Conservation (phyloP, 176 grass and related monocot species). For the Miscanthus lutarioriparius region DNA sequence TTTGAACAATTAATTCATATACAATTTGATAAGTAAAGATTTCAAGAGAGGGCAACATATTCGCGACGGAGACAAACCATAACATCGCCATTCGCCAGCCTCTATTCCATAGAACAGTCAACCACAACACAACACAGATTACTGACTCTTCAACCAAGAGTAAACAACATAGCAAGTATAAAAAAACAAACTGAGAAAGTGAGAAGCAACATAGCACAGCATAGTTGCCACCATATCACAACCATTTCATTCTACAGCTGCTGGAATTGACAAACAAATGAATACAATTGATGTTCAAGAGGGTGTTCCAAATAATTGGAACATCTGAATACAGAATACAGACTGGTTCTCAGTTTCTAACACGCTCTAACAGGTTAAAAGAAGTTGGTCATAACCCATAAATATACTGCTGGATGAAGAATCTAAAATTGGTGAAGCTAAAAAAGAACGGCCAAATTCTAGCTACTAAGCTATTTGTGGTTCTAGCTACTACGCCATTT, state of each 20-base stretch:
- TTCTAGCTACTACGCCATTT: background rate
- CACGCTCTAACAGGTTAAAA: background rate
- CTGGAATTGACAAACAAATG: background rate
- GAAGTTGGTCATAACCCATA: conserved; percentile 3
- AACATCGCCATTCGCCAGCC: background rate
- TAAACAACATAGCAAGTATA: background rate
- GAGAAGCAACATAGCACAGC: background rate
- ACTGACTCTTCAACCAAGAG: no score
- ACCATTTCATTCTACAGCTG: conserved; percentile 1
- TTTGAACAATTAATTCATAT: conserved; percentile 25
- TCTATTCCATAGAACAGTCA: background rate
- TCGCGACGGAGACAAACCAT: background rate
- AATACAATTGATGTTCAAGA: background rate
- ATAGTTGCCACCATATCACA: background rate
- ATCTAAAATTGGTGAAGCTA: conserved; percentile 1
- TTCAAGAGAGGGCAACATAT: background rate
- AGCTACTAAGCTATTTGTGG: background rate
- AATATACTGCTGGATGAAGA: background rate
- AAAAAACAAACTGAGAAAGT: background rate
- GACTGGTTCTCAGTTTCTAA: background rate
- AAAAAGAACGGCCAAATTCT: background rate
- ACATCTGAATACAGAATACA: background rate
- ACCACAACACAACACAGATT: background rate
- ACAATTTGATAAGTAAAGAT: conserved; percentile 1
- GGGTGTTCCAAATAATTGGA: background rate